These are phyloP conservation scores for Ascosphaera aggregata DNA, from an alignment of 2,329 filamentous ascomycete genomes.

Conservation along the genomic window DNA sequence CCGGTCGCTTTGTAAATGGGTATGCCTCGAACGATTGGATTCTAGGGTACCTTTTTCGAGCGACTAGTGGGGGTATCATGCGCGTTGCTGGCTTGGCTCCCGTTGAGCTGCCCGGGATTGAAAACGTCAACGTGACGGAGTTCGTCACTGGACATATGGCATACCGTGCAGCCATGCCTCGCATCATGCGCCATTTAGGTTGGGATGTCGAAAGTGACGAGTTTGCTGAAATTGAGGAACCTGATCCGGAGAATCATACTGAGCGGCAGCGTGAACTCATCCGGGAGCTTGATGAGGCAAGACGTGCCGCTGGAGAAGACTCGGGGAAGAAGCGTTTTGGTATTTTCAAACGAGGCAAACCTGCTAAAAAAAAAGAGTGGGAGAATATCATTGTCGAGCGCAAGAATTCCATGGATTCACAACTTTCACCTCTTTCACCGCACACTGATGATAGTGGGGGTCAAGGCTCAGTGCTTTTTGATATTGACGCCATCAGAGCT, in stretches of 20 bases:
- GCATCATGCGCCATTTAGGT: constrained; percentile 62
- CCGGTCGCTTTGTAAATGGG: constrained; percentile 85
- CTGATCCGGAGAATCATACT: constrained; percentile 80
- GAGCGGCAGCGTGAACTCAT: constrained; percentile 80
- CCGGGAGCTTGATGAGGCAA: constrained; percentile 85
- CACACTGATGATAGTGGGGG: constrained; percentile 11
- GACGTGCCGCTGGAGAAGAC: constrained; percentile 64
- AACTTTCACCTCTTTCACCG: constrained; percentile 9
- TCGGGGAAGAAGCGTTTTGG: constrained; percentile 48
- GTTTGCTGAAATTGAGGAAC: constrained; percentile 90
- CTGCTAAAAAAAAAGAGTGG: constrained; percentile 64
- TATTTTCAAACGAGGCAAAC: constrained; percentile 58
- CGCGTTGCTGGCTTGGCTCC: constrained; percentile 63
- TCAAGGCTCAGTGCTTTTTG: constrained; percentile 49
- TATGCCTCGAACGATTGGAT: constrained; percentile 97
- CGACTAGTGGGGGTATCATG: constrained; percentile 80
- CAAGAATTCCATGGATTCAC: constrained; percentile 11
- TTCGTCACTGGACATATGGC: constrained; percentile 87
- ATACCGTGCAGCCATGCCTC: constrained; percentile 81
- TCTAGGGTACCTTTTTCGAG: constrained; percentile 77
- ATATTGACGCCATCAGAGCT: constrained; percentile 79
- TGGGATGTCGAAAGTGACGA: constrained; percentile 86
- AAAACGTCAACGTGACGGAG: constrained; percentile 75
- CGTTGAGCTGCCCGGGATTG: constrained; percentile 58
- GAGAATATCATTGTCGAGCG: constrained; percentile 64